phyloP scores from a whole-genome alignment of 352 stramenopile genomes.

The Hyaloperonospora arabidopsidis region DNA sequence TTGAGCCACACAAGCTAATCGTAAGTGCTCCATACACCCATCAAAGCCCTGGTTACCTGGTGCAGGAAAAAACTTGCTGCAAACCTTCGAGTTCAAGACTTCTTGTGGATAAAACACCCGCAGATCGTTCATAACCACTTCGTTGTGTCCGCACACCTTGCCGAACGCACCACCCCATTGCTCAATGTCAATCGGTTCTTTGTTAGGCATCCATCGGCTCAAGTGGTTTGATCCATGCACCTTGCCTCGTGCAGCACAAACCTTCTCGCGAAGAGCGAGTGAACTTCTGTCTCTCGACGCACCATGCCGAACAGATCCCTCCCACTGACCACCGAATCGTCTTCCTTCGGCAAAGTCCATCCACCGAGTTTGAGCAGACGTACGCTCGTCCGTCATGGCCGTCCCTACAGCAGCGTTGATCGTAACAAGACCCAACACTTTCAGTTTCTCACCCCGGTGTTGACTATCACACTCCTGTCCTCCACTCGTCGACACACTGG shows the following conservation, averaged over 20 bases:
- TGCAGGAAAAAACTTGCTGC: slow-evolving; percentile 63
- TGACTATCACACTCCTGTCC: slow-evolving; percentile 24
- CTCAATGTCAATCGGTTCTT: slow-evolving; percentile 51
- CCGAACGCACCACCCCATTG: slow-evolving; percentile 79
- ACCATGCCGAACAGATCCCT: slow-evolving; percentile 57
- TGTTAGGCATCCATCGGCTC: slow-evolving; percentile 63
- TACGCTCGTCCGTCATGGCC: slow-evolving; percentile 43
- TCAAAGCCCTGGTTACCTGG: slow-evolving; percentile 86
- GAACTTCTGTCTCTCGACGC: slow-evolving; percentile 70
- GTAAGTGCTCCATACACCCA: slow-evolving; percentile 83
- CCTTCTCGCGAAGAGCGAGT: slow-evolving; percentile 38
- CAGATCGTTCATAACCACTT: slow-evolving; percentile 82
- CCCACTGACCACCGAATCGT: slow-evolving; percentile 52
- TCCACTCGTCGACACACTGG: neutral
- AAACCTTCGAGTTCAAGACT: slow-evolving; percentile 85
- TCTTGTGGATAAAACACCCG: slow-evolving; percentile 82
- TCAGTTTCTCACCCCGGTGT: slow-evolving; percentile 54
- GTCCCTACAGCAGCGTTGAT: slow-evolving; percentile 51
- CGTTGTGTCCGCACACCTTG: slow-evolving; percentile 86
- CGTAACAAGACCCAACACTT: slow-evolving; percentile 49
- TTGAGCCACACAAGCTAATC: slow-evolving; percentile 43
- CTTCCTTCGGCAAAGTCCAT: slow-evolving; percentile 53
- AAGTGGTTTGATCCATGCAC: slow-evolving; percentile 21
- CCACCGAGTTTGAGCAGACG: slow-evolving; percentile 77
- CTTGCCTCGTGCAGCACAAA: slow-evolving; percentile 22